Percentiles rank a stretch among this genome's conserved stretches.
These are phyloP conservation scores for Ilyonectria mors-panacis DNA, from an alignment of 2,329 filamentous ascomycete genomes.

Conservation along the genomic window DNA sequence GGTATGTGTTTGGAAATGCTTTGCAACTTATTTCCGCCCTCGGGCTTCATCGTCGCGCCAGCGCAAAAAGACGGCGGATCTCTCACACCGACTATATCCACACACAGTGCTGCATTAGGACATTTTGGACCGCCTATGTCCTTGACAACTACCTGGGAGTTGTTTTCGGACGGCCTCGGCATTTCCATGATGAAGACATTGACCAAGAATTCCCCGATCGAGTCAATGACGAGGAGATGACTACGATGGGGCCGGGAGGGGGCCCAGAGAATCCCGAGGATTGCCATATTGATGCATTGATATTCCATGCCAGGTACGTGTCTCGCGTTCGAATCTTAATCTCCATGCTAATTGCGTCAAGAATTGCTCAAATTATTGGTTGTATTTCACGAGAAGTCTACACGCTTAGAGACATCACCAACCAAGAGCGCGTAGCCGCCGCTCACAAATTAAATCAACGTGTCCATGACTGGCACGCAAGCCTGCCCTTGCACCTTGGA, in stretches of 20 bases:
- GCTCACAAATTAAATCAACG: conserved; percentile 56
- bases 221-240: conserved; percentile 71
- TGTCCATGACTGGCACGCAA: conserved; percentile 57
- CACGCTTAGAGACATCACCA: conserved; percentile 53
- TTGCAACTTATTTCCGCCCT: conserved; percentile 66
- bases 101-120: conserved; percentile 68
- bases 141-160: conserved; percentile 75
- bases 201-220: conserved; percentile 71
- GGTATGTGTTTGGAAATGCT: conserved; percentile 72
- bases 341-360: conserved; percentile 20
- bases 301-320: conserved; percentile 59
- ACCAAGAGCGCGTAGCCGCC: conserved; percentile 54
- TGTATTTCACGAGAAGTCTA: conserved; percentile 58
- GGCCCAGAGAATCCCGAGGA: conserved; percentile 53
- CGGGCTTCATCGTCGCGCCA: conserved; percentile 52
- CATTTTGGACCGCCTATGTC: conserved; percentile 75
- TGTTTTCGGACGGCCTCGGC: conserved; percentile 72
- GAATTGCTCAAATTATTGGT: conserved; percentile 57
- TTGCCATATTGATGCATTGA: conserved; percentile 65
- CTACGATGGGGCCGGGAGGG: conserved; percentile 55
- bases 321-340: accelerated
- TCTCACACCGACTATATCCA: conserved; percentile 58
- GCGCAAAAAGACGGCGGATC: conserved; percentile 37
- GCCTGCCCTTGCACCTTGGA: conserved; percentile 60
- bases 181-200: conserved; percentile 75